A percentile compares a stretch with the other conserved stretches of the same genome.
Evolutionary conservation across 768 basidiomycete genomes (phyloP).

Genomic region (Podaxis carcinomalis): DNA sequence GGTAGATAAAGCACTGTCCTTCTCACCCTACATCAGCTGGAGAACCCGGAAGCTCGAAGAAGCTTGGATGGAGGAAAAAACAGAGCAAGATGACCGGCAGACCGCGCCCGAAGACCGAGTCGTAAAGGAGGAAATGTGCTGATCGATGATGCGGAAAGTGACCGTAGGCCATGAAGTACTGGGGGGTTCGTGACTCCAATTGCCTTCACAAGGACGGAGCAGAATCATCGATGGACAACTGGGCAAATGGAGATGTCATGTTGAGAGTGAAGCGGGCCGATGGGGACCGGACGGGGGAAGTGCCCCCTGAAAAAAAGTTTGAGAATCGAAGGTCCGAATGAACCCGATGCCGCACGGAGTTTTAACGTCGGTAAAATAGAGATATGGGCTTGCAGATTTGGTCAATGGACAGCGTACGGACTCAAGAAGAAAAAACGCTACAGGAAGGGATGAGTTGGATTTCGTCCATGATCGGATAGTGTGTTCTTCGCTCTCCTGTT

Average conservation of each 20-base stretch:
- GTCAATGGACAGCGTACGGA: too few relatives aligned
- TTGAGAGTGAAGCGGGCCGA: not conserved
- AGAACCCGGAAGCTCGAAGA: conserved; percentile 11
- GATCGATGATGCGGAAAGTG: conserved; percentile 1
- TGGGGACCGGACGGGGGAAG: not conserved
- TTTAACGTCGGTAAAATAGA: not conserved
- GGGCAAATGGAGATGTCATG: not conserved
- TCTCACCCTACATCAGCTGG: conserved; percentile 8
- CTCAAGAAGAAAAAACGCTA: too few relatives aligned
- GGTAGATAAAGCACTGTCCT: not conserved
- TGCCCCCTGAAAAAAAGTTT: not conserved
- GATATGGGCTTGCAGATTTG: not conserved
- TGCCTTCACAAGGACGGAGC: not conserved
- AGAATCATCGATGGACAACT: not conserved
- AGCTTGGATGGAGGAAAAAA: conserved; percentile 4
- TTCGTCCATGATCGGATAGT: not conserved
- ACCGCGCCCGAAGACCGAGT: conserved; percentile 8
- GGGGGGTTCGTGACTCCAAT: not conserved
- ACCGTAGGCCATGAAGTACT: not conserved
- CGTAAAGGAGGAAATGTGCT: not conserved
- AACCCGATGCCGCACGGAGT: not conserved
- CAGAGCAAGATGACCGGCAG: conserved; percentile 4
- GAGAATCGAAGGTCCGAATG: not conserved
- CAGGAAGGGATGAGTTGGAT: not conserved
- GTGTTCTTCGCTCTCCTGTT: not conserved